Conservation (phyloP, 108 stramenopile species). For the Cyclotella atomus region DNA sequence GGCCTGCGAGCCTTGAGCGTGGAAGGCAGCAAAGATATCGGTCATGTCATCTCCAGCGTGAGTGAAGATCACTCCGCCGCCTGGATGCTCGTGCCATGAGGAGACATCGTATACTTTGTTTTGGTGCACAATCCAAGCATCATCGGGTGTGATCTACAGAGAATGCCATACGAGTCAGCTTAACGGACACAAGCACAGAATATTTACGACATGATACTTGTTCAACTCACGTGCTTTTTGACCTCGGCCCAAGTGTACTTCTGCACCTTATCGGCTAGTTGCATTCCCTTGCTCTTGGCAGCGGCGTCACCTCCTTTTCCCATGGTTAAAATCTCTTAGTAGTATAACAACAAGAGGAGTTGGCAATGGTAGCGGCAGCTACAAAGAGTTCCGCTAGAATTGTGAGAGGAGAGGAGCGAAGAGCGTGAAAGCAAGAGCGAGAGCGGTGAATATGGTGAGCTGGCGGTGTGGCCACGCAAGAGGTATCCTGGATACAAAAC, state of each 20-base stretch:
- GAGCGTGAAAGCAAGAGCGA: no score
- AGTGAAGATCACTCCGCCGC: slow-evolving; percentile 97
- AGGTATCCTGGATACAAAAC: no score
- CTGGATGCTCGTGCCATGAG: slow-evolving; percentile 97
- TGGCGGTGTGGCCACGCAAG: no score
- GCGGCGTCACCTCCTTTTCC: slow-evolving; percentile 88
- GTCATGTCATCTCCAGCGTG: slow-evolving; percentile 99
- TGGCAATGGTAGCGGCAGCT: no score
- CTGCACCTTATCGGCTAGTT: slow-evolving; percentile 51
- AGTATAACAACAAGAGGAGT: no score
- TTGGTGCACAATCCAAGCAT: slow-evolving; percentile 94
- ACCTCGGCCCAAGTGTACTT: slow-evolving; percentile 92
- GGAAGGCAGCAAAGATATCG: slow-evolving; percentile 98
- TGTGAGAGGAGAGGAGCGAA: no score
- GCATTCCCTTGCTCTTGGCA: slow-evolving; percentile 14
- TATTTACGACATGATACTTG: no score
- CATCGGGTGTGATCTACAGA: slow-evolving; percentile 74
- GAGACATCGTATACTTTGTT: slow-evolving; percentile 99
- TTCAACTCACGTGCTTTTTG: slow-evolving; percentile 77
- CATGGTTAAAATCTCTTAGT: slow-evolving; percentile 42
- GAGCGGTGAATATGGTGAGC: no score
- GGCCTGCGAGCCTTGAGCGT: slow-evolving; percentile 89
- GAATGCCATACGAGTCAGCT: not conserved
- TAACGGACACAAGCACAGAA: not conserved
- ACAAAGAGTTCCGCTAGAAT: no score